Evolutionary conservation across 176 grass and related monocot species (phyloP), one percentile per base, ranked within the genome.

Genomic region (Oryza rufipogon): DNA sequence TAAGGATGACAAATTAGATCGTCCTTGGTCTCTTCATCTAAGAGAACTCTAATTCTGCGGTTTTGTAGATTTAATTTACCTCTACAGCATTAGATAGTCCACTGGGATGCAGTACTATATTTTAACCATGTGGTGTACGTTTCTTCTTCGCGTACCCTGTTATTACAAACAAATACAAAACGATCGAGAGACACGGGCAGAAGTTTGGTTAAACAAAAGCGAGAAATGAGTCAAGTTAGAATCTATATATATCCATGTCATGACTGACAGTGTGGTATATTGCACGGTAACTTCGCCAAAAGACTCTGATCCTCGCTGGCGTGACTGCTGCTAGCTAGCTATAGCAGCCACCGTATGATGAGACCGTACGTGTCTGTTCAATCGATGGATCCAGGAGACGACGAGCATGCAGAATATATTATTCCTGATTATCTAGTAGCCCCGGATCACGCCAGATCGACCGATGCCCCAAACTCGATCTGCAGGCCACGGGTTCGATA

Each of bases 311-410:
- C 14, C 10, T 45, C 38, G 39, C 38, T 44, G 20, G 17, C 34
- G 36, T 13, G 5, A 17, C 14, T 48, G 46, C 15, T 16, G 16
- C 16, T n/a, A 71, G 47, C 2, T 38, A 41, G 39, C 30, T 32
- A 32, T 13, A 64, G 34, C 22, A 20, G 60, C 14, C 76, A 79
- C 76, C 38, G 9, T 23, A 47, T 58, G 39, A 41, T 41, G 16
- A 19, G 52, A 20, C 15, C 52, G 23, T 51, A 30, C 45, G 36
- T 8, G 23, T 51, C 49, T 23, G 36, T 8, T 51, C 39, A 8
- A 41, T 54, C 25, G 76, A 78, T 28, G 38, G 22, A 79, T 78
- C 76, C 52, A 56, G 6, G 17, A 58, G 9, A 47, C 45, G 76
- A 46, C 23, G 54, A 58, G 54, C 54, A n/a, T 20, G 54, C n/a